Conservation (phyloP, 2,329 filamentous ascomycete genomes). For the Curvularia sp. region DNA sequence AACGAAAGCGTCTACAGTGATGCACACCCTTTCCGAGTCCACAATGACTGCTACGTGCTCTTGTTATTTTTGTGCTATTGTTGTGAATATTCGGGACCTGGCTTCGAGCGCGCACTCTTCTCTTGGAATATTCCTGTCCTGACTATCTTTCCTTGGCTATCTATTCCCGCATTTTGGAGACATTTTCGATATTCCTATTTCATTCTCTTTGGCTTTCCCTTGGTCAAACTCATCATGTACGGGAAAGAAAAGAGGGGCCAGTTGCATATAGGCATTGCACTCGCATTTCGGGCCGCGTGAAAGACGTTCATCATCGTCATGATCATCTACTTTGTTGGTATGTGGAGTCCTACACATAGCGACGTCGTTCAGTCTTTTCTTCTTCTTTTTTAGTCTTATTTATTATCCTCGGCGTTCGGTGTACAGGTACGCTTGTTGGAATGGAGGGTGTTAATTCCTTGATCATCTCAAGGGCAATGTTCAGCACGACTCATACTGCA, state of each 20-base stretch:
- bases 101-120: not conserved
- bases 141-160: not conserved
- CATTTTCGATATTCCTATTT: not conserved
- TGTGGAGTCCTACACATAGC: not conserved
- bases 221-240: not conserved
- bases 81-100: not conserved
- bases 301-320: not conserved
- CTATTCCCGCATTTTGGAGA: not conserved
- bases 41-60: not conserved
- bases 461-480: not conserved
- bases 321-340: not conserved
- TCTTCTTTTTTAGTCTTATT: not conserved
- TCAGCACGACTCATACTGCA: not conserved
- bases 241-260: not conserved
- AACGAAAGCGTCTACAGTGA: constrained; percentile 60
- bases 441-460: not conserved
- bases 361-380: not conserved
- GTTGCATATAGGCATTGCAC: not conserved
- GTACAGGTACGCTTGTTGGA: not conserved
- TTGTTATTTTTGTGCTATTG: not conserved
- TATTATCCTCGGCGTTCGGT: not conserved
- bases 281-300: not conserved
- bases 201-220: not conserved
- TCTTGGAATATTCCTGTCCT: not conserved
- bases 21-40: not conserved